Base-by-base conservation (phyloP, 2,329 filamentous ascomycete genomes). In the Phoma herbarum region DNA sequence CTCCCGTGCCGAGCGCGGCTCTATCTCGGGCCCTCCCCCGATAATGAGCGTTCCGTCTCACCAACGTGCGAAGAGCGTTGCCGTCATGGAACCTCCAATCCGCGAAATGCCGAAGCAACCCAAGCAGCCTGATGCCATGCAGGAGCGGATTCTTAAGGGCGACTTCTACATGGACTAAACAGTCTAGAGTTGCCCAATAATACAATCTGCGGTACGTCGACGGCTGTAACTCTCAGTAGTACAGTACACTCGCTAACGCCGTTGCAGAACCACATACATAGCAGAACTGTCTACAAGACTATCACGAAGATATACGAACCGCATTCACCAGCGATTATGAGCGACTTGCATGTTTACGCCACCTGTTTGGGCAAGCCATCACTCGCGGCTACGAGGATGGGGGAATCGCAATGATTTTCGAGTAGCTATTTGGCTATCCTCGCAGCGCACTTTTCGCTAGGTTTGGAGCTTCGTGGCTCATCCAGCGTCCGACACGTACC, bases 111-210 rank as follows among this genome's bases (percentile, higher is more conserved):
- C 82, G 41, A 96, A 94, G 82, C 73, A 78, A 49, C 72, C 78
- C 29, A 79, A 77, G 63, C 77, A 79, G 26, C 93, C 94, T 28
- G 95, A 99, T 80, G 90, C 90, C 63, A 95, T 97, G 81, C 93
- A 97, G 79, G 95, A 99, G 84, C 88, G 96, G 67, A 98, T 99
- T 71, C 85, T 99, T 67, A 95, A 97, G 81, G 95, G 94, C 44
- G 95, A 99, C 74, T 98, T 99, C 72, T 95, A 95, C 82, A 97
- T 98, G 93, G 93, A 97, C 74, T 97, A 83, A 42, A 35, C 28
- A 45, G 52, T n/a, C 16, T 41, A 11, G 1, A 47, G 11, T 29
- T 29, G 42, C 23, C 18, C 31, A 10, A 33, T 28, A 10, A 56
- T 11, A 37, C 11, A 10, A 52, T 44, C 43, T 52, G 52, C 35